Base-by-base conservation (phyloP, 306 rosid genomes). In the Pueraria montana region DNA sequence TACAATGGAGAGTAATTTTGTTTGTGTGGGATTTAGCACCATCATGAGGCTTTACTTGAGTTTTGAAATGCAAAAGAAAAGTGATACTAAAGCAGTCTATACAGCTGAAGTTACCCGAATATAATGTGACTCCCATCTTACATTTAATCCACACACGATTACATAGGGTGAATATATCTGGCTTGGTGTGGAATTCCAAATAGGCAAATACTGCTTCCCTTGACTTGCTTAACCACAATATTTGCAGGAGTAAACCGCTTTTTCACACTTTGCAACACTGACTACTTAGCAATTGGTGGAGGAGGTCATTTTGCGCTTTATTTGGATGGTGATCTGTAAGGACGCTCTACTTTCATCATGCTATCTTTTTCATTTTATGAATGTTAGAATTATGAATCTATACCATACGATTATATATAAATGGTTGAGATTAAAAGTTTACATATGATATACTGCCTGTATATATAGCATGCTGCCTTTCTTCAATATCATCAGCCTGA, bases 241-340 rank as follows among this genome's bases (percentile, higher is more conserved):
- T 79, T 83, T 64, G 73, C 94, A 95, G 99, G 98, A 69, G 85
- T 80, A 59, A 95, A 95, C 88, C 95, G 92, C 77, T 95, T 92
- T 84, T 95, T 86, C 90, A 95, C 99, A 8, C 89, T 92, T 21
- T 93, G 99, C 88, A 77, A 90, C 59, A 83, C 86, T 32, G 92
- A 93, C 82, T 92, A 70, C 81, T 76, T 95, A 64, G 98, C 99
- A 68, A 76, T 93, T 43, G 99, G 99, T 14, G 99, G 99, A 30
- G 98, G 98, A 67, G 83, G 94, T 63, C 98, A 93, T 89, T 93
- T 93, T 69, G 98, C 99, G 0, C 91, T 93, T 38, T 93, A 93
- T 86, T 84, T 95, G 88, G 98, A 92, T 85, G 86, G 91, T 76
- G 98, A 95, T 83, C 89, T 95, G 99, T 95, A 87, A 92, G 97